These are phyloP conservation scores for Aureoboletus auriporus DNA, from an alignment of 768 basidiomycete species.

Conservation along the genomic window DNA sequence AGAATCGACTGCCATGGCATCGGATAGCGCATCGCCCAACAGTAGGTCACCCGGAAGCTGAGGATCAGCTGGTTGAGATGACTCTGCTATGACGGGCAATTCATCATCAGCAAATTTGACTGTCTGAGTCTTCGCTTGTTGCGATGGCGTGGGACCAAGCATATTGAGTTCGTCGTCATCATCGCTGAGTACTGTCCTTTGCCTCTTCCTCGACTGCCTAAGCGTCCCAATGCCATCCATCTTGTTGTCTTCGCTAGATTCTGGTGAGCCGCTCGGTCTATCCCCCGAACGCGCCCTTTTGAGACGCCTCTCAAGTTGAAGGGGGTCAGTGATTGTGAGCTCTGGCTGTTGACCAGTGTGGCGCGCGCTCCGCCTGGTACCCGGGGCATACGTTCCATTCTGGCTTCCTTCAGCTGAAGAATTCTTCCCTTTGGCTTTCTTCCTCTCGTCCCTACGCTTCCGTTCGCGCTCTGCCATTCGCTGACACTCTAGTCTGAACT, in stretches of 20 bases:
- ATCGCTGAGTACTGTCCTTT: conserved; percentile 40
- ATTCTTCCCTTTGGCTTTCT: conserved; percentile 34
- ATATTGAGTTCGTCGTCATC: conserved; percentile 52
- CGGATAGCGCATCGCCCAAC: background rate
- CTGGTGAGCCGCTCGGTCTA: conserved; percentile 46
- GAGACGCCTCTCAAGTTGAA: conserved; percentile 66
- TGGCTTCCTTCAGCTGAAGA: conserved; percentile 20
- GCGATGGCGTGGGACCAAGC: conserved; percentile 22
- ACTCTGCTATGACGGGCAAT: conserved; percentile 11
- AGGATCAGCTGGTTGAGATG: background rate
- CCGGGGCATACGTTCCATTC: conserved; percentile 39
- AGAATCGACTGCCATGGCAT: conserved; percentile 38
- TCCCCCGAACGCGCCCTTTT: conserved; percentile 68
- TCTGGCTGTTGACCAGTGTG: conserved; percentile 72
- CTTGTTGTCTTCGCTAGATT: conserved; percentile 41
- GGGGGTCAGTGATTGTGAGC: conserved; percentile 68
- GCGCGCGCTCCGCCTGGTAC: conserved; percentile 67
- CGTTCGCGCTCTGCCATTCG: conserved; percentile 79
- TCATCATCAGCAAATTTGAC: conserved; percentile 51
- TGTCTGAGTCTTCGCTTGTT: conserved; percentile 30
- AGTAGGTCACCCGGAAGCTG: background rate
- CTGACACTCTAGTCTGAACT: conserved; percentile 79
- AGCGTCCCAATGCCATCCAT: conserved; percentile 36
- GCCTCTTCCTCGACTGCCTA: conserved; percentile 51
- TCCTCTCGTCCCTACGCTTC: conserved; percentile 54